These are phyloP conservation scores for Aristolochia fimbriata DNA, from an alignment of 164 flowering plant genomes.

Conservation along the genomic window DNA sequence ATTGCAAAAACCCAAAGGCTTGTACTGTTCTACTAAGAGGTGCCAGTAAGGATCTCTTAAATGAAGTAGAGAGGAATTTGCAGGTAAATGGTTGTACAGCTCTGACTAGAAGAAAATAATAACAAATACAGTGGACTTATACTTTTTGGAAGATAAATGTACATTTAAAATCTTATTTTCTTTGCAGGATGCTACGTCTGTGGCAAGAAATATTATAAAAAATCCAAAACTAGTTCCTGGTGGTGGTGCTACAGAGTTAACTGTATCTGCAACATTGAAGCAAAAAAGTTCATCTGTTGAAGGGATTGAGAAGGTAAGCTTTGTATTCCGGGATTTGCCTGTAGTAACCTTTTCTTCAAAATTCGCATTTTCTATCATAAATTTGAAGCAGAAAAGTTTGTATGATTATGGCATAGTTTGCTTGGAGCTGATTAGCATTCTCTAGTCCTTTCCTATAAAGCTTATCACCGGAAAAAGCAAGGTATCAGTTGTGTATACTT, in stretches of 20 bases:
- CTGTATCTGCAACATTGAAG: conserved; percentile 92
- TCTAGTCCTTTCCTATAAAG: no score
- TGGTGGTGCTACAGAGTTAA: conserved; percentile 92
- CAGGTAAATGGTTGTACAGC: conserved; percentile 42
- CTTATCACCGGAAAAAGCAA: no score
- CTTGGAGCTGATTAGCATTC: no score
- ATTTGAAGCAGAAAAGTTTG: no score
- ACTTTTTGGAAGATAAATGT: no score
- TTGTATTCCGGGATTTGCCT: neutral
- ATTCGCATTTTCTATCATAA: neutral
- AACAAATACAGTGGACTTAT: no score
- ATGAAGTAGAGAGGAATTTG: conserved; percentile 94
- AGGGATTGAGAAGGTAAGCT: conserved; percentile 83
- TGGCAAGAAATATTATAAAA: conserved; percentile 84
- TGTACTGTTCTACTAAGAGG: conserved; percentile 91
- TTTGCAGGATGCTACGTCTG: conserved; percentile 89
- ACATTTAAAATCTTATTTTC: neutral
- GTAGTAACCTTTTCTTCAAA: neutral
- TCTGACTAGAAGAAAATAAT: no score
- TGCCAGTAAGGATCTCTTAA: conserved; percentile 90
- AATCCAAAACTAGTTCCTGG: conserved; percentile 97
- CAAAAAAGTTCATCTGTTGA: conserved; percentile 89
- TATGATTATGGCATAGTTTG: no score
- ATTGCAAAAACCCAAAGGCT: conserved; percentile 92
- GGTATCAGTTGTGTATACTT: no score